A percentile compares a stretch with the other conserved stretches of the same genome.
phyloP scores from a whole-genome alignment of 495 filamentous ascomycete species.

The Penicillium riverlandense region DNA sequence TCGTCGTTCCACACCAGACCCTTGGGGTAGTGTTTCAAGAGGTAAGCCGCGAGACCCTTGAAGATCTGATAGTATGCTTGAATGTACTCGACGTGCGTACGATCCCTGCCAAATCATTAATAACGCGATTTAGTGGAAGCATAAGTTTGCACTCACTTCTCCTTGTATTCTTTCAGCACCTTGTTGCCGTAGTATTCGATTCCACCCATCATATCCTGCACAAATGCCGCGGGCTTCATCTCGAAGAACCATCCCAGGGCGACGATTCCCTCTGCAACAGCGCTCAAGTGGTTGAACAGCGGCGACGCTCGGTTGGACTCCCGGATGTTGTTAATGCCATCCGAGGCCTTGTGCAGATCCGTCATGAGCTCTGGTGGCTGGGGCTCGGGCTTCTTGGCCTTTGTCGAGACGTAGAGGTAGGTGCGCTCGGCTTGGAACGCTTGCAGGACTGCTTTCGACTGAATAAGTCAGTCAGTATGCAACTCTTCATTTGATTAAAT shows the following conservation, averaged over 20 bases:
- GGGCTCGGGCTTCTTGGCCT: conserved; percentile 83
- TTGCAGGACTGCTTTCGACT: conserved; percentile 54
- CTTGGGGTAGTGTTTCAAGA: conserved; percentile 68
- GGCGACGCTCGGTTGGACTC: conserved; percentile 68
- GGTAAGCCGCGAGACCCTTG: conserved; percentile 68
- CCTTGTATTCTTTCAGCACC: conserved; percentile 81
- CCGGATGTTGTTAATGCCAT: conserved; percentile 65
- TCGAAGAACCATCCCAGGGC: conserved; percentile 83
- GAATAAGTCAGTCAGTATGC: not conserved
- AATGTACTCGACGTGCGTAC: conserved; percentile 75
- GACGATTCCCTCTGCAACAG: conserved; percentile 83
- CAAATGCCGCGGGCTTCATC: conserved; percentile 70
- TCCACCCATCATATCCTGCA: conserved; percentile 67
- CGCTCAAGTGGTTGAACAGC: conserved; percentile 68
- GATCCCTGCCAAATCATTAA: conserved; percentile 47
- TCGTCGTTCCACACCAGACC: conserved; percentile 86
- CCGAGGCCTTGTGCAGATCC: conserved; percentile 72
- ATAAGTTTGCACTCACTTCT: conserved; percentile 54
- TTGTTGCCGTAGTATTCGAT: conserved; percentile 90
- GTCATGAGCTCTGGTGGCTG: conserved; percentile 66
- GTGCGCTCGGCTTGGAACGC: conserved; percentile 79
- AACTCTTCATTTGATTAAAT: too few relatives aligned
- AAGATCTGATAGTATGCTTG: conserved; percentile 84
- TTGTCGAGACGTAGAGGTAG: conserved; percentile 81
- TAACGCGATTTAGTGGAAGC: not conserved